phyloP scores from a whole-genome alignment of 768 basidiomycete genomes.

The Hericium erinaceus region DNA sequence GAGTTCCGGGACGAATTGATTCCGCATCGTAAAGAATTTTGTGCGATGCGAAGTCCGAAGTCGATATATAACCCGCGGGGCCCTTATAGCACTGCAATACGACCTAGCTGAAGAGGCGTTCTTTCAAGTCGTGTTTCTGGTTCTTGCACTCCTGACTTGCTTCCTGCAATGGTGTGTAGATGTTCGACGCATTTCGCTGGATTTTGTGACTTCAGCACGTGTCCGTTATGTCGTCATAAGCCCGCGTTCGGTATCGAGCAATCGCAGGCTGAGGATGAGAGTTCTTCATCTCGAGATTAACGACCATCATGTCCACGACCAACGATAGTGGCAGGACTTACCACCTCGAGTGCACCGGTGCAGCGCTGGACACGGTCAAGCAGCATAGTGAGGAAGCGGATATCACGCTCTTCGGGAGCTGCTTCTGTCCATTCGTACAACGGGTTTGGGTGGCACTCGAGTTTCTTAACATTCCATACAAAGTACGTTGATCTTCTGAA shows the following conservation, averaged over 20 bases:
- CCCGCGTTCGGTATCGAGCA: background rate
- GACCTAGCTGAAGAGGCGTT: too few species aligned
- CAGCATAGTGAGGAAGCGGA: slow-evolving; percentile 37
- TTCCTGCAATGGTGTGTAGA: too few species aligned
- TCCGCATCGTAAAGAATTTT: too few species aligned
- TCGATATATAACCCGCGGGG: too few species aligned
- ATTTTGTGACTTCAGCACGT: too few species aligned
- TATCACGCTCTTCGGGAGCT: slow-evolving; percentile 61
- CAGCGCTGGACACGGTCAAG: slow-evolving; percentile 48
- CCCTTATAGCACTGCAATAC: too few species aligned
- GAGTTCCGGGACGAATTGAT: too few species aligned
- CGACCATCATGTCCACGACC: slow-evolving; percentile 13
- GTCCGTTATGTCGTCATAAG: too few species aligned
- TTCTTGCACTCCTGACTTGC: too few species aligned
- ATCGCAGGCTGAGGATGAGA: background rate
- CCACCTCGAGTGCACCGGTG: slow-evolving; percentile 34
- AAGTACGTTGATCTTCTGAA: slow-evolving; percentile 28
- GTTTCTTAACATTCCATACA: slow-evolving; percentile 60
- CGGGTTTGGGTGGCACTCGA: slow-evolving; percentile 73
- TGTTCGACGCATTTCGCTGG: too few species aligned
- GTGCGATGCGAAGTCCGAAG: too few species aligned
- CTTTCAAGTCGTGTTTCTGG: too few species aligned
- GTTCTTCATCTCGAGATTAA: background rate
- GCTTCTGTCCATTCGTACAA: slow-evolving; percentile 80
- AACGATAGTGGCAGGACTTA: slow-evolving; percentile 32